Base-by-base conservation (phyloP, 2,329 filamentous ascomycete genomes). In the Exophiala mesophila region DNA sequence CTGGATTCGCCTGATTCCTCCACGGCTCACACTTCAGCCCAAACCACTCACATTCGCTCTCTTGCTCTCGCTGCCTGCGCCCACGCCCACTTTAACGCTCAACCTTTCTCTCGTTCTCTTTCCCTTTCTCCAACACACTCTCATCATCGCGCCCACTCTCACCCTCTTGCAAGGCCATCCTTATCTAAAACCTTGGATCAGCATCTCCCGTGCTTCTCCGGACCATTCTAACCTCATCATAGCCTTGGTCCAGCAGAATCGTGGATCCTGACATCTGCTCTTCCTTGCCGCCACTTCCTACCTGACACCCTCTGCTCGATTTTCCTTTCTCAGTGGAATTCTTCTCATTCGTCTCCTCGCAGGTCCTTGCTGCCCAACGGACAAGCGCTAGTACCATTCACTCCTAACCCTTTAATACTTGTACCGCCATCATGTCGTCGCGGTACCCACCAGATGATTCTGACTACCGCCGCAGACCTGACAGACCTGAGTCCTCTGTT, bases 331-430 rank as follows among this genome's bases (percentile, higher is more conserved):
- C 40, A 45, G 41, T 33, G 29, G 37, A 38, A 33, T 39, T 16
- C 45, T 49, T 49, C 46, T 39, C 35, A 52, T 50, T 47, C 44
- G 44, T 43, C 44, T 47, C 17, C 20, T 43, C 31, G 24, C 19
- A 17, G 32, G 18, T 32, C 34, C 12, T 51, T 51, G 48, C 45
- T 52, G 40, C 49, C 49, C 49, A 50, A 49, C 47, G 39, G 49
- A 51, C 28, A 17, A 29, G 39, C 33, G 42, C 32, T 39, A 44
- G 28, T 34, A 12, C 31, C 26, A 35, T 24, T 39, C 39, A 17
- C 36, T 34, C 31, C 37, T 33, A 26, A 36, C 24, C 8, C 26
- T 45, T 47, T 33, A 31, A 24, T 42, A 36, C 29, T 19, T 13
- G 15, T 19, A 13, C 38, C 42, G 42, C 28, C 46, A 49, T 32